phyloP scores from a whole-genome alignment of 331 rosid species.

The Pyracantha coccinea region DNA sequence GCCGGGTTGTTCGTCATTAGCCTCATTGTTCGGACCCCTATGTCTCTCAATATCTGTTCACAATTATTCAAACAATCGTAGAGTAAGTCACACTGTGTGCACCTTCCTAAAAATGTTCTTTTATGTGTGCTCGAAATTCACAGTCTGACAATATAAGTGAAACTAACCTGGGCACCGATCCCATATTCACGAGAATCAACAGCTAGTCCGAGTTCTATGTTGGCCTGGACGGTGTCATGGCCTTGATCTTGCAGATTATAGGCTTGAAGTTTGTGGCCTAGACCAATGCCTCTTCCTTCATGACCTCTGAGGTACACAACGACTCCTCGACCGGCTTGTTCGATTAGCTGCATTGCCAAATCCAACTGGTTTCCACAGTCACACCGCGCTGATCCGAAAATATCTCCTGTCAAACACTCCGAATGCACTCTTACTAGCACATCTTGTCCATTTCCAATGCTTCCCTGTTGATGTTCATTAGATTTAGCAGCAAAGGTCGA shows the following conservation, averaged over 20 bases:
- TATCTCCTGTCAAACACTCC: slow-evolving; percentile 88
- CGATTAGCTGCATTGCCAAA: slow-evolving; percentile 69
- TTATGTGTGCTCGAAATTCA: neutral
- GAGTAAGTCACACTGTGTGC: neutral
- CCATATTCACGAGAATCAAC: slow-evolving; percentile 87
- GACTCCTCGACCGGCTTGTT: slow-evolving; percentile 67
- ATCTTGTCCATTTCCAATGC: slow-evolving; percentile 62
- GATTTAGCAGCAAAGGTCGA: neutral
- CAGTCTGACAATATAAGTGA: neutral
- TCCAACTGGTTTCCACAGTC: slow-evolving; percentile 90
- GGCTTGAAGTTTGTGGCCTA: slow-evolving; percentile 83
- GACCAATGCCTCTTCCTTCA: slow-evolving; percentile 87
- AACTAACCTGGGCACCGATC: slow-evolving; percentile 68
- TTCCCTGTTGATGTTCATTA: slow-evolving; percentile 36
- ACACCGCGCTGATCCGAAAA: slow-evolving; percentile 78
- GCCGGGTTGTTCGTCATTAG: slow-evolving; percentile 89
- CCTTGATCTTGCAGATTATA: slow-evolving; percentile 79
- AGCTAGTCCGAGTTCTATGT: slow-evolving; percentile 72
- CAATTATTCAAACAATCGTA: neutral
- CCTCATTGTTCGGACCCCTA: slow-evolving; percentile 72
- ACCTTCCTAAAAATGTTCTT: neutral
- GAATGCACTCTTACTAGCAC: slow-evolving; percentile 86
- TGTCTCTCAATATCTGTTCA: slow-evolving; percentile 59
- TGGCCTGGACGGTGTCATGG: slow-evolving; percentile 82
- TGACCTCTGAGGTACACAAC: slow-evolving; percentile 85